Base-by-base conservation (phyloP, 345 rosid genomes). In the Gossypium stocksii region DNA sequence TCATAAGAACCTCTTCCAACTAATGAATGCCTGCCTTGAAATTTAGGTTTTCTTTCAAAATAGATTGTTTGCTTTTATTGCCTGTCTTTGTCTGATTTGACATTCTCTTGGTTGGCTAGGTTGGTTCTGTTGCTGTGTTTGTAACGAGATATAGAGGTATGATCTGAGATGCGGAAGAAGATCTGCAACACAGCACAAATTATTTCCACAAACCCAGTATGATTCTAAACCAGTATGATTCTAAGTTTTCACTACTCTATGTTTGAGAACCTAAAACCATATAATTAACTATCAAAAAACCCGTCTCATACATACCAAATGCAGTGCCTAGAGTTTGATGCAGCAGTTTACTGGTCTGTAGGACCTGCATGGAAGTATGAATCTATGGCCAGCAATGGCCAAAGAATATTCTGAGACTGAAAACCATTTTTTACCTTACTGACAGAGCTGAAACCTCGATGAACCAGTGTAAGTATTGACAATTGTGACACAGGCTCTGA, bases 361-460 rank as follows among this genome's bases (percentile, higher is more conserved):
- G 97, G 97, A 77, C 98, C 98, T 69, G 88, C 92, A 44, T 94
- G 93, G 93, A 88, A 83, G 83, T 83, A 79, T 10, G 84, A 86
- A 65, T 77, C 81, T 29, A 74, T 77, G 23, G 72, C 91, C 29
- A 69, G 54, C 9, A 85, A 92, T 19, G 94, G 97, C 22, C 81
- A 82, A 41, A 85, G 91, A 78, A 83, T 81, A 52, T 85, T 89
- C 71, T 64, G 76, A 1, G 97, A 94, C 77, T 70, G 56, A 7
- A 90, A 97, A 45, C 98, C 95, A 14, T 91, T 25, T 87, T 81
- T 43, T 76, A 57, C 49, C 78, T 90, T 56, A 22, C 72, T 27
- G 70, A 71, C 54, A 51, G 80, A 74, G 44, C 77, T 62, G 23
- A 48, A 66, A 48, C 77, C 25, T 27, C 43, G 79, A 54, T 58